Conservation (phyloP, 1,284 basidiomycete species). For the Golubevia pallescens region DNA sequence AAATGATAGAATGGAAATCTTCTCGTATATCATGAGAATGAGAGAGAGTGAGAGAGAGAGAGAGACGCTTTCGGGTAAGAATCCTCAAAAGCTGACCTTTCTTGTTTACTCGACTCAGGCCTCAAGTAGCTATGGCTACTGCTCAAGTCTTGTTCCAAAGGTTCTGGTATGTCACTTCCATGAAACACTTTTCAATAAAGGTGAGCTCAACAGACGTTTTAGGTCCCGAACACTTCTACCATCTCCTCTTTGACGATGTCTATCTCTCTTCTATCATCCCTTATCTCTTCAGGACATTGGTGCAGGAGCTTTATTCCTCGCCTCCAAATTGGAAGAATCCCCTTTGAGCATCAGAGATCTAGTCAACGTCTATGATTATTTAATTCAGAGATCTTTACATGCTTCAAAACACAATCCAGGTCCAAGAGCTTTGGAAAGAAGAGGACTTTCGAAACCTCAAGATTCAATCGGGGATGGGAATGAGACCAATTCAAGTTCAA, state of each 20-base stretch:
- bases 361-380: constrained; percentile 89
- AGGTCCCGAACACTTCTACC: too few relatives aligned
- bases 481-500: too few relatives aligned
- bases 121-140: constrained; percentile 93
- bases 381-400: constrained; percentile 62
- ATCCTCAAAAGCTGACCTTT: not conserved
- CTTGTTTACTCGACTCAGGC: constrained; percentile 68
- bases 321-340: constrained; percentile 94
- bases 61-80: too few relatives aligned
- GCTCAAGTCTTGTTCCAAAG: constrained; percentile 95
- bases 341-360: constrained; percentile 88
- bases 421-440: constrained; percentile 4
- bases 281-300: constrained; percentile 71
- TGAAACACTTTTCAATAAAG: constrained; percentile 88
- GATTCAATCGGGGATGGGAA: too few relatives aligned
- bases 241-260: too few relatives aligned
- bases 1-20: too few relatives aligned
- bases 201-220: too few relatives aligned
- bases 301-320: constrained; percentile 90
- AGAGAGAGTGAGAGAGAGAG: too few relatives aligned
- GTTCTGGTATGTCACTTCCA: constrained; percentile 94
- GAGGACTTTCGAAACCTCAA: too few relatives aligned
- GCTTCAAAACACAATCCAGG: constrained; percentile 7
- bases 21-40: too few relatives aligned
- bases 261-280: too few relatives aligned